Evolutionary conservation across 192 early-diverging fungal genomes (phyloP), one percentile per base, ranked within the genome.

Genomic region (Backusella parvicylindrica): DNA sequence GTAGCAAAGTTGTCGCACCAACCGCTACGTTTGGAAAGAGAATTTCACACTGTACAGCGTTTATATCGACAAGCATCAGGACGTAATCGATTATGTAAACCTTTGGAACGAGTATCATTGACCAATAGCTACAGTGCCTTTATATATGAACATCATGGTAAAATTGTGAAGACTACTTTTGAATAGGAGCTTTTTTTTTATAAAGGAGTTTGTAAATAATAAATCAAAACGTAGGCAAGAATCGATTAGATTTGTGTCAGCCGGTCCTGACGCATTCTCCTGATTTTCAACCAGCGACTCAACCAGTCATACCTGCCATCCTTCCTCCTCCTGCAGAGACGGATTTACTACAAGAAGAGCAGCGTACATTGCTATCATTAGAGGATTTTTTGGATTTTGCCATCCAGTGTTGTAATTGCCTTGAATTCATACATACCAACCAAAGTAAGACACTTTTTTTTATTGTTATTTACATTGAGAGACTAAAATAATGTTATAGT

Each of bases 361-460:
- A 50, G n/a, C 49, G 18, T 7, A 23, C 67, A 13, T 40, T 32
- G 26, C 6, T 77, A 31, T 28, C 64, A 33, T 6, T 72, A 9
- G 63, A 60, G 1, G 21, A 35, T 13, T 81, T 81, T 70, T 26
- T 81, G 7, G 50, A 81, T 12, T 73, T 81, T 47, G 79, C 79
- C 16, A 77, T 76, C 13, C 72, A 76, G 26, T 68, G 60, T 21
- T 81, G 79, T 53, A 47, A 81, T 76, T 81, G 79, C 35, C 36
- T 81, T 12, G 79, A 77, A 53, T 32, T 74, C 3, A 70, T 81
- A 26, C 79, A 81, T 63, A 64, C 64, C 37, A 43, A 81, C n/a
- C 75, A 73, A 18, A 77, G 77, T 79, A 74, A 74, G 72, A 47
- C 6, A 15, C 18, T 36, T n/a, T n/a, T n/a, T n/a, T n/a, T n/a